A percentile compares a stretch with the other conserved stretches of the same genome.
Evolutionary conservation across 2,329 filamentous ascomycete genomes (phyloP).

Genomic region (Claviceps monticola): DNA sequence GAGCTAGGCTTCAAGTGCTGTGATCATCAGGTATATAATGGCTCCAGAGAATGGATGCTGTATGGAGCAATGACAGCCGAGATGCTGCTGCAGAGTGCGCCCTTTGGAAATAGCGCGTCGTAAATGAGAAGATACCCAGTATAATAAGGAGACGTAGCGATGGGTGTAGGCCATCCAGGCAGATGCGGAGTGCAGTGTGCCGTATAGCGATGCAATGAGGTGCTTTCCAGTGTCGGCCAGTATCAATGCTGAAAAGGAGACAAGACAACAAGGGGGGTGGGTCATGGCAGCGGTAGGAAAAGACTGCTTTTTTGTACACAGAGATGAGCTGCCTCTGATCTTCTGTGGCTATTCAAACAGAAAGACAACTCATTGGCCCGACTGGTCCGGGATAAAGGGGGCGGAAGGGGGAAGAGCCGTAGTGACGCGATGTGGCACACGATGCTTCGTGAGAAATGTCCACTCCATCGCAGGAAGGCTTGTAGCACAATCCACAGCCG

Average conservation of each 20-base stretch:
- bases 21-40: no score
- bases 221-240: not conserved
- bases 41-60: no score
- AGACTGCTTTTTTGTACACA: not conserved
- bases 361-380: not conserved
- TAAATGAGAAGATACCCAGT: no score
- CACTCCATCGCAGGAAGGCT: not conserved
- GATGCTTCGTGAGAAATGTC: not conserved
- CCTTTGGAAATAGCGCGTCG: no score
- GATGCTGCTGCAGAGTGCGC: no score
- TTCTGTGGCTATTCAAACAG: not conserved
- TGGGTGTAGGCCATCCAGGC: no score
- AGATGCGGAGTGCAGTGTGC: no score
- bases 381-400: constrained; percentile 3
- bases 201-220: not conserved
- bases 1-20: no score
- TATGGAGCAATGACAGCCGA: no score
- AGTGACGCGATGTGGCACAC: not conserved
- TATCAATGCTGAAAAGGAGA: not conserved
- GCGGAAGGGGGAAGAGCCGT: not conserved
- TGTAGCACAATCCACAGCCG: not conserved
- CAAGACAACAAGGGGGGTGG: not conserved
- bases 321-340: not conserved
- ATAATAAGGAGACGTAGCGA: no score
- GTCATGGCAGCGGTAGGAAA: constrained; percentile 7